Evolutionary conservation across 768 basidiomycete genomes (phyloP), one percentile per base, ranked within the genome.

Genomic region (Galerina sulciceps): DNA sequence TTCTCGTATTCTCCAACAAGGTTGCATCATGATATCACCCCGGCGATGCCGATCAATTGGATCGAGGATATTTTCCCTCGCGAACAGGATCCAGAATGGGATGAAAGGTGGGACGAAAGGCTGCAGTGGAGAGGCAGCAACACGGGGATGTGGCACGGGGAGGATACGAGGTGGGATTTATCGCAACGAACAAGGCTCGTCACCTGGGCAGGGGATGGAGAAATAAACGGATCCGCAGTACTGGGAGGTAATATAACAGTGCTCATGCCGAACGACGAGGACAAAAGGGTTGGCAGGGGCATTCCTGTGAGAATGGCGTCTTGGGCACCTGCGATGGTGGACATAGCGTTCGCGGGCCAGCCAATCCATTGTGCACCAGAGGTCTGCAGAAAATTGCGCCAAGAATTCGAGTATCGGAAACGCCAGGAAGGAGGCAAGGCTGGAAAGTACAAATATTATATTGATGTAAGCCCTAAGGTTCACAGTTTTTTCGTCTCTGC

Each of bases 61-160:
- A 62, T 76, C 0, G 68, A 66, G 6, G 76, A 76, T 3, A 60
- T 73, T 10, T 51, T 65, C 2, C 70, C 75, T 4, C 63, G 73
- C 20, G 59, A 62, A 6, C 75, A 84, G 59, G 82, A 88, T 65
- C 78, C 84, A 4, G 76, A 76, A 0, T 93, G 89, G 87, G 79
- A 82, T 1, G 75, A 80, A 50, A 89, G 86, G 71, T 57, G 67
- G 1, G 81, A 88, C 62, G 81, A 84, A 55, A 67, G 81, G 31
- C 56, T 91, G 45, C 77, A 84, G 51, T 93, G 91, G 91, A 75
- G 91, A 20, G 91, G 91, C 3, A 82, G 83, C 26, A 90, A 85
- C 23, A 91, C 89, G 4, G 90, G 90, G 22, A 87, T 85, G 1
- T 77, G 72, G 68, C 81, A 81, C 52, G 70, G 69, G 2, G 58